Base-by-base conservation (phyloP, 169 alveolate genomes). In the Fabrea salina region DNA sequence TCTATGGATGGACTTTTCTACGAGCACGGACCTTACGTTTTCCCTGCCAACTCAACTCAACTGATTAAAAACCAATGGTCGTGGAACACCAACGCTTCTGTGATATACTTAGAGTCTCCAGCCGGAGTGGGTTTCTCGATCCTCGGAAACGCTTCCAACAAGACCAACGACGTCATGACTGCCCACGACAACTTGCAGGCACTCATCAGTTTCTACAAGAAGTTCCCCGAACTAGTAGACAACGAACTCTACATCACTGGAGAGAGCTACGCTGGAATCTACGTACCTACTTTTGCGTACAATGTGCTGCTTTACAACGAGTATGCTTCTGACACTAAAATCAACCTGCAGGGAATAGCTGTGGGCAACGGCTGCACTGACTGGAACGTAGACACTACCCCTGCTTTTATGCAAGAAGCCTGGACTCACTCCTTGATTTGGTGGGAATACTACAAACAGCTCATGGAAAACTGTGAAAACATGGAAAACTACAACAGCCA, bases 251-350 rank as follows among this genome's bases (percentile, higher is more conserved):
- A 83, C 91, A 86, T 95, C 49, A 81, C 94, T 27, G 98, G 97
- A 19, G 96, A 90, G 77, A 85, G 94, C 59, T 95, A 95, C 77
- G 96, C 96, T 32, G 98, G 98, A 4, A 85, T 89, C 19, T 89
- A 89, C 82, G 91, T 86, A 19, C 95, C 95, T 16, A 80, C 75
- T 61, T 71, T 89, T 35, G 82, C 89, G 3, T 40, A 56, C 71
- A 22, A 66, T 56, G 82, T 89, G 11, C 43, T 58, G 22, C 25
- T 27, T 27, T 58, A 58, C 33, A 58, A 58, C 43, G 25, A 37
- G 25, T 58, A 58, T 25, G 33, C 71, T 58, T 43, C 71, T 58
- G 25, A 27, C 33, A 27, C 56, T 2, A 54, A 56, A 51, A 75
- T 84, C 47, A 83, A 86, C 80, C 56, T 89, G 43, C 71, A 82